A percentile compares a stretch with the other conserved stretches of the same genome.
These are phyloP conservation scores for Didymella sp. DNA, from an alignment of 2,329 filamentous ascomycete species.

Conservation along the genomic window DNA sequence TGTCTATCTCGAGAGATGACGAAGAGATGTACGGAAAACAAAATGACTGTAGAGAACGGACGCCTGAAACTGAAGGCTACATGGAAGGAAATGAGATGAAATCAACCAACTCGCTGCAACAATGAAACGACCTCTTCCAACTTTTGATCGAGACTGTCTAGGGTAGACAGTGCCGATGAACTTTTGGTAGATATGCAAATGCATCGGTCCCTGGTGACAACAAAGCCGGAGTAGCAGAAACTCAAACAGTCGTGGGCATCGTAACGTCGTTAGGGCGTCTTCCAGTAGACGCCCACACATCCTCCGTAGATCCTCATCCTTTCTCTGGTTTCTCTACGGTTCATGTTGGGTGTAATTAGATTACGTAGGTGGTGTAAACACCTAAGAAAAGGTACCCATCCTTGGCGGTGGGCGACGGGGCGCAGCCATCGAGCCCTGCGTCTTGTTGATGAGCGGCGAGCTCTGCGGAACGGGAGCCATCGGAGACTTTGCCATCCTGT, in stretches of 20 bases:
- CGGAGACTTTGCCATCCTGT: slow-evolving; percentile 35
- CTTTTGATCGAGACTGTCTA: slow-evolving; percentile 31
- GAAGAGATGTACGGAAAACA: slow-evolving; percentile 20
- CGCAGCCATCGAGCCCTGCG: slow-evolving; percentile 38
- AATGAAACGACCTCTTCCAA: slow-evolving; percentile 19
- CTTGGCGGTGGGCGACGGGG: slow-evolving; percentile 38
- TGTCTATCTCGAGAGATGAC: slow-evolving; percentile 17
- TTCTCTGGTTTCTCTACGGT: slow-evolving; percentile 13
- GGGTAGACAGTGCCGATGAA: slow-evolving; percentile 24
- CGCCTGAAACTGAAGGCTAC: slow-evolving; percentile 11
- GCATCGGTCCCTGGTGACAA: slow-evolving; percentile 38
- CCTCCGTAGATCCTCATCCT: slow-evolving; percentile 27
- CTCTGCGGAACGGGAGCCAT: slow-evolving; percentile 29
- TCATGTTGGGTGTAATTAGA: slow-evolving; percentile 8
- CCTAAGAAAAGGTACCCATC: slow-evolving; percentile 48
- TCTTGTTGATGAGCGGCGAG: slow-evolving; percentile 41
- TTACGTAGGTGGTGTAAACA: slow-evolving; percentile 6
- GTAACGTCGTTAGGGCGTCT: slow-evolving; percentile 40
- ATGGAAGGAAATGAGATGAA: slow-evolving; percentile 5
- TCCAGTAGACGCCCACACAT: slow-evolving; percentile 22
- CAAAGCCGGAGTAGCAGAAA: slow-evolving; percentile 31
- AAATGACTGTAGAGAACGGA: slow-evolving; percentile 15
- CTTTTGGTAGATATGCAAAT: slow-evolving; percentile 38
- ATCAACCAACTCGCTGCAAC: slow-evolving; percentile 4
- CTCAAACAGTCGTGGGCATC: slow-evolving; percentile 45